Base-by-base conservation (phyloP, 2,329 filamentous ascomycete genomes). In the Cordyceps tenuipes region DNA sequence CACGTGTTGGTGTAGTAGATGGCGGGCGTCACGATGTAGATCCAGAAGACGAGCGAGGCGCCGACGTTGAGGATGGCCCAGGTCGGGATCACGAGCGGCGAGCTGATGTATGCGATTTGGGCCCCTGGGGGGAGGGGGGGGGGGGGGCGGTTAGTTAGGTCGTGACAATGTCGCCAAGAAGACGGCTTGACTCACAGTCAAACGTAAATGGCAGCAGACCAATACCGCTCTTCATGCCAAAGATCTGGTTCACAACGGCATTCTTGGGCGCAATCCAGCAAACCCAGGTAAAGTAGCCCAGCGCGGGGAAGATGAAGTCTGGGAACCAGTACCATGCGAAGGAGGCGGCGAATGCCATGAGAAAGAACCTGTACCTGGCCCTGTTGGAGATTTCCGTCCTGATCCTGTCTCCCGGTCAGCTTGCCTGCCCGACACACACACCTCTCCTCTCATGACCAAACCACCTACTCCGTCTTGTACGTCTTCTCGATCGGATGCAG, bases 241-340 rank as follows among this genome's bases (percentile, higher is more conserved):
- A 79, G 1, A 79, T 64, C 52, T 78, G 76, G 54, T 78, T 79
- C 15, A 79, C 75, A 1, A 74, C 69, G 0, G 72, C 65, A 29
- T 80, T 78, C 53, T 77, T 72, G 0, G 76, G 78, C 0, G 72
- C 76, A 29, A 78, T 77, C 78, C 77, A 80, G 63, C 74, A 77
- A 21, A 77, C 74, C 75, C 73, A 79, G 12, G 72, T 75, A 61
- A 78, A 76, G 63, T 77, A 77, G 41, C 72, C 73, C 15, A 79
- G 64, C 0, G 73, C 76, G 0, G 71, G 76, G 57, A 78, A 79
- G 36, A 79, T 74, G 58, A 78, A 68, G 9, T 76, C 78, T 2
- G 78, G 79, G 52, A 82, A 75, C 72, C 76, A 82, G 61, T 81
- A 81, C 77, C 77, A 78, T 3, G 72, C 64, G 44, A 77, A 77